Percentiles rank a stretch among this genome's conserved stretches.
phyloP scores from a whole-genome alignment of 2,329 filamentous ascomycete species.

The Fusarium secorum region DNA sequence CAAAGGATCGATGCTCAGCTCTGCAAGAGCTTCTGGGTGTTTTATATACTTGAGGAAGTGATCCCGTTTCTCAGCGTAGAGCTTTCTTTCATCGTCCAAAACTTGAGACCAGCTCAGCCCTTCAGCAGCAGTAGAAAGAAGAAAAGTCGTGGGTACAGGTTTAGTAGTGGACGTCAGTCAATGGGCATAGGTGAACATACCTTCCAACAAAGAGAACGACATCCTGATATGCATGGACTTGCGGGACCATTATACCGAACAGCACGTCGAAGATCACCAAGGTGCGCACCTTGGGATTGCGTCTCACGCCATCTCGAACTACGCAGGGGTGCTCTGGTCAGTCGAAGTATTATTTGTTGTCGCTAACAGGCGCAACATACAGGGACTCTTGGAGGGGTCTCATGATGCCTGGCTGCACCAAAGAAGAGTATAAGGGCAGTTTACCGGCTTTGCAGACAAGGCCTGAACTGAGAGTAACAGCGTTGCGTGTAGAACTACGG shows the following conservation, averaged over 20 bases:
- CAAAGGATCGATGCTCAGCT: conserved; percentile 80
- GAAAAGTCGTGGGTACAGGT: conserved; percentile 68
- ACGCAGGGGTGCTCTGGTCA: conserved; percentile 34
- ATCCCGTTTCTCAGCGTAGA: conserved; percentile 75
- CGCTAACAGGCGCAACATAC: conserved; percentile 41
- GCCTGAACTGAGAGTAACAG: background rate
- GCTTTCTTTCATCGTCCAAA: conserved; percentile 72
- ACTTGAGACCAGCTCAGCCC: conserved; percentile 72
- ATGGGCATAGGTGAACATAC: conserved; percentile 50
- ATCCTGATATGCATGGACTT: conserved; percentile 73
- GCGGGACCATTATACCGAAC: conserved; percentile 65
- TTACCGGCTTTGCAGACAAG: background rate
- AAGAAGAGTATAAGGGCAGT: background rate
- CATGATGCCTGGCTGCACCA: conserved; percentile 40
- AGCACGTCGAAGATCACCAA: conserved; percentile 70
- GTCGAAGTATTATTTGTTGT: conserved; percentile 12
- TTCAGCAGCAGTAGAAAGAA: conserved; percentile 76
- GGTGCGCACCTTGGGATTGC: conserved; percentile 62
- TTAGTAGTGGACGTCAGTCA: background rate
- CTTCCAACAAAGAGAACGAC: conserved; percentile 94
- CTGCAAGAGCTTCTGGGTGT: conserved; percentile 78
- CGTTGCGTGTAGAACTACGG: background rate
- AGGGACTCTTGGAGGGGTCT: conserved; percentile 50
- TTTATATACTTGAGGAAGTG: conserved; percentile 85
- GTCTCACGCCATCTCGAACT: conserved; percentile 75